Percentiles rank a stretch among this genome's conserved stretches.
Evolutionary conservation across 2,329 filamentous ascomycete species (phyloP).

Genomic region (Claviceps sp.): DNA sequence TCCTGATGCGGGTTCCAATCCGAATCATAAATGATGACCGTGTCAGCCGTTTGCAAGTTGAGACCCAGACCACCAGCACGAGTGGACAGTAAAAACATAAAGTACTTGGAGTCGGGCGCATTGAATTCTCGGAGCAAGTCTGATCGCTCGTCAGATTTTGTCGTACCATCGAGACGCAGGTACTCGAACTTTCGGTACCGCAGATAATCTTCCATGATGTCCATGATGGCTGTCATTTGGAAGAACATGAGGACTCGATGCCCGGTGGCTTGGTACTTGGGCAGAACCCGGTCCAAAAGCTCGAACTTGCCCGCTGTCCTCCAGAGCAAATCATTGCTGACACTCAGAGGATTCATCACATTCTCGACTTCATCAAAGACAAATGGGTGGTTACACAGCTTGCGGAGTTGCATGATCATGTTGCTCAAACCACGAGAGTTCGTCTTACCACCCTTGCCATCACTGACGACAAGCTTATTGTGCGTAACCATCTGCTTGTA

Average conservation of each 20-base stretch:
- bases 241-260: conserved; percentile 99
- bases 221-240: conserved; percentile 99
- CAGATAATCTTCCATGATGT: conserved; percentile 98
- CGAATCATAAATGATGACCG: conserved; percentile 98
- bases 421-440: conserved; percentile 92
- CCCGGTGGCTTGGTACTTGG: conserved; percentile 81
- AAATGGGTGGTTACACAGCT: conserved; percentile 97
- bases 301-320: conserved; percentile 95
- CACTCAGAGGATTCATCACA: conserved; percentile 82
- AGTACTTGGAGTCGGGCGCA: conserved; percentile 77
- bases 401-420: conserved; percentile 99
- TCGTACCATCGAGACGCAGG: conserved; percentile 87
- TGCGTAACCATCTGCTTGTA: conserved; percentile 97
- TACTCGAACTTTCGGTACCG: conserved; percentile 73
- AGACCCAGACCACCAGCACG: conserved; percentile 95
- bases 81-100: conserved; percentile 96
- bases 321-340: conserved; percentile 90
- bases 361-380: conserved; percentile 97
- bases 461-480: conserved; percentile 87
- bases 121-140: conserved; percentile 86
- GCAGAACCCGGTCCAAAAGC: conserved; percentile 77
- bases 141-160: conserved; percentile 93
- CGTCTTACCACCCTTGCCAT: conserved; percentile 90
- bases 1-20: conserved; percentile 99
- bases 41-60: conserved; percentile 94